phyloP scores from a whole-genome alignment of 495 filamentous ascomycete genomes.

The Xylaria flabelliformis region DNA sequence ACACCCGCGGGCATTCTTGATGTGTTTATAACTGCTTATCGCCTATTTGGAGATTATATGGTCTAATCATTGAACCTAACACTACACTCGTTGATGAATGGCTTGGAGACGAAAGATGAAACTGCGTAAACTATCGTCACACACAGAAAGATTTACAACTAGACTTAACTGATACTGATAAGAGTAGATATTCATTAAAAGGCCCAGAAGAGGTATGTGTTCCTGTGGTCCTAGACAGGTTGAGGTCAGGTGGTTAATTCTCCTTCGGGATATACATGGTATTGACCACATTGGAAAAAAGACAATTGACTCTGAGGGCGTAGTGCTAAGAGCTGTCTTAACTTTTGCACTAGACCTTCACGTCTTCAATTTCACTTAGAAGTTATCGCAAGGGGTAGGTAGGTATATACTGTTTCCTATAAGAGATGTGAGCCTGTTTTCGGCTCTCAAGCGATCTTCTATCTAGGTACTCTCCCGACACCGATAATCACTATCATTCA shows the following conservation, averaged over 20 bases:
- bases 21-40: neutral
- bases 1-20: neutral
- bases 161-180: neutral
- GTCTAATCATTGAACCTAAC: neutral
- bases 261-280: no score
- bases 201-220: neutral
- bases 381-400: no score
- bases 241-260: neutral
- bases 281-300: no score
- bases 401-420: no score
- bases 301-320: no score
- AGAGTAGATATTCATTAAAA: neutral
- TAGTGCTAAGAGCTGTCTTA: no score
- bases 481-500: neutral
- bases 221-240: neutral
- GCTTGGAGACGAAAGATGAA: neutral
- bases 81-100: neutral
- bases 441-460: neutral
- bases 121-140: neutral
- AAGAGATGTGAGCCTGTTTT: no score
- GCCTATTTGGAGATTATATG: neutral
- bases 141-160: neutral
- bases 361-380: no score
- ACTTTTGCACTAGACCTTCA: no score
- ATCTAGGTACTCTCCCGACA: neutral